phyloP scores from a whole-genome alignment of 2,329 filamentous ascomycete species.

The Penicillium sp. region DNA sequence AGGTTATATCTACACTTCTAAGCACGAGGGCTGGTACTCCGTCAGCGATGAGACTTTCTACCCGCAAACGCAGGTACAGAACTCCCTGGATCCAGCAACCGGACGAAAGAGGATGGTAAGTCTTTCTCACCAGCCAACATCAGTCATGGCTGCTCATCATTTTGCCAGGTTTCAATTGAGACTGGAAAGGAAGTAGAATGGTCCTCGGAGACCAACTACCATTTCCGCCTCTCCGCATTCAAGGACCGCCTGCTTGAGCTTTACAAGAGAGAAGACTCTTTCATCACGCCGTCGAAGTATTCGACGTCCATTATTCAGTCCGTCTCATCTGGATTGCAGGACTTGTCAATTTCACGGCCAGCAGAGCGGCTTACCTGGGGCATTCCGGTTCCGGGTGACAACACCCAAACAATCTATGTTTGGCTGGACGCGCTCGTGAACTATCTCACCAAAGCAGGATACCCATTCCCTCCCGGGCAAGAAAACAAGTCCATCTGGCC shows the following conservation, averaged over 20 bases:
- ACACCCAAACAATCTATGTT: constrained; percentile 89
- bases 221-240: constrained; percentile 85
- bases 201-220: constrained; percentile 90
- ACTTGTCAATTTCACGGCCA: constrained; percentile 87
- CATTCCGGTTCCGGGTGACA: constrained; percentile 80
- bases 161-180: constrained; percentile 64
- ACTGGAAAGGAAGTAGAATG: constrained; percentile 93
- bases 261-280: constrained; percentile 73
- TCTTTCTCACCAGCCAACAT: neutral
- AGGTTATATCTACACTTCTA: constrained; percentile 77
- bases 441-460: constrained; percentile 85
- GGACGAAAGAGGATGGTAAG: constrained; percentile 75
- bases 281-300: constrained; percentile 69
- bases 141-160: constrained; percentile 12
- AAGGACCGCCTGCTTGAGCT: constrained; percentile 75
- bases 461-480: constrained; percentile 67
- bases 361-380: constrained; percentile 79
- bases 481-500: constrained; percentile 74
- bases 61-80: constrained; percentile 70
- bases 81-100: constrained; percentile 73
- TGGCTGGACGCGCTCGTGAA: constrained; percentile 97
- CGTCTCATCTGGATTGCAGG: constrained; percentile 74
- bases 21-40: constrained; percentile 94
- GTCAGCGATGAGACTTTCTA: constrained; percentile 98
- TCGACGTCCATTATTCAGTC: constrained; percentile 77